Evolutionary conservation across 345 rosid genomes (phyloP).

Genomic region (Eucalyptus erythrocorys): DNA sequence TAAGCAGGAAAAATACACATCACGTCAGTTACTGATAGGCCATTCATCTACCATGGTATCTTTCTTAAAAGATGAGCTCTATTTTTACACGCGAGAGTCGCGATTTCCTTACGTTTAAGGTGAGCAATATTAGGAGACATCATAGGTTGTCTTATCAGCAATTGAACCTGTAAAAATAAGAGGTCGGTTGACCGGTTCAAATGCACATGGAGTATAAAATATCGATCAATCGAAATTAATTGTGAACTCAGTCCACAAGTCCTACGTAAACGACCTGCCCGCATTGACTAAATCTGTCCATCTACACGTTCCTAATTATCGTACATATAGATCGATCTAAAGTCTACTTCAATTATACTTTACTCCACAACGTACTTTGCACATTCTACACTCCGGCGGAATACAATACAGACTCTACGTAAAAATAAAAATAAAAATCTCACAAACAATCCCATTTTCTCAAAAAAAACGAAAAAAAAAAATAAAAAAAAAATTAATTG

Average conservation of each 20-base stretch:
- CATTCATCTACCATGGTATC: too few relatives aligned
- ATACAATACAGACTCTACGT: background rate
- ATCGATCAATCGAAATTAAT: too few relatives aligned
- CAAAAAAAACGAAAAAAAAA: background rate
- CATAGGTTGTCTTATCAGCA: background rate
- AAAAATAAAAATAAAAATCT: background rate
- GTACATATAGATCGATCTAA: background rate
- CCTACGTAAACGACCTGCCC: background rate
- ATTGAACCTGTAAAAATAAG: too few relatives aligned
- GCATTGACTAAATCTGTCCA: background rate
- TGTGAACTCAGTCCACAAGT: accelerated
- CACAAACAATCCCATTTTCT: background rate
- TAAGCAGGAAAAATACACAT: background rate
- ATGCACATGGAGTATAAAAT: background rate
- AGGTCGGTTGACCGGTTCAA: background rate
- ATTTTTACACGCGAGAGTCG: too few relatives aligned
- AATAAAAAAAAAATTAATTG: background rate
- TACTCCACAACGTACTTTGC: background rate
- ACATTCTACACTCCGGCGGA: background rate
- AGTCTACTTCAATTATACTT: background rate
- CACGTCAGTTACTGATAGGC: too few relatives aligned
- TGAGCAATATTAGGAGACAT: background rate
- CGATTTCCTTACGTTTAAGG: background rate
- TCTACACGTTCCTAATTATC: background rate
- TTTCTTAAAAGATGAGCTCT: too few relatives aligned